Evolutionary conservation across 176 grass and related monocot species (phyloP).

Genomic region (Pontederia paniculata): DNA sequence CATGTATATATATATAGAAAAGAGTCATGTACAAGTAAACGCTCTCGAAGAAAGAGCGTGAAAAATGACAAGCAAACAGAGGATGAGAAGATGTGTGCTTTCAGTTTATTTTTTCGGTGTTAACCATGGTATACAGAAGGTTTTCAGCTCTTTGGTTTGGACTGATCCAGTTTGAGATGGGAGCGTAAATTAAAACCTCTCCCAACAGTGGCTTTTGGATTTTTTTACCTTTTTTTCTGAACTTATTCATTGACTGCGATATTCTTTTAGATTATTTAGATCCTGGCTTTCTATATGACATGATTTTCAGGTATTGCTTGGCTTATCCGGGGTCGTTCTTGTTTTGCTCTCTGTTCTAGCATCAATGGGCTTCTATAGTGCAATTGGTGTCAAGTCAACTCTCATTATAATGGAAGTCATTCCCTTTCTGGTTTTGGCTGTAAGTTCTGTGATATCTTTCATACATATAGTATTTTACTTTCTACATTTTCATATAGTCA

Average conservation of each 20-base stretch:
- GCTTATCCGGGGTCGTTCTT: conserved; percentile 75
- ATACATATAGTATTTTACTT: conserved; percentile 13
- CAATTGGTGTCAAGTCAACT: conserved; percentile 84
- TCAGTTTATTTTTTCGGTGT: too few relatives aligned
- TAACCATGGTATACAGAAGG: too few relatives aligned
- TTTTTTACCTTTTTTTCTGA: too few relatives aligned
- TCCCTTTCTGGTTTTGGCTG: conserved; percentile 92
- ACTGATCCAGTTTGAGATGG: too few relatives aligned
- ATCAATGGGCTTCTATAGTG: conserved; percentile 91
- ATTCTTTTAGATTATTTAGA: neutral
- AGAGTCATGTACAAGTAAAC: too few relatives aligned
- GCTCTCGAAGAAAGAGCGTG: too few relatives aligned
- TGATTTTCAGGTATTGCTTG: conserved; percentile 71
- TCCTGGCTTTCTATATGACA: conserved; percentile 15
- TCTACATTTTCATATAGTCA: neutral
- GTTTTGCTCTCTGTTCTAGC: conserved; percentile 93
- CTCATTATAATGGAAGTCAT: conserved; percentile 99
- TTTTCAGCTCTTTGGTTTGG: too few relatives aligned
- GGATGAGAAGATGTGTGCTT: too few relatives aligned
- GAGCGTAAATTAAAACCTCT: too few relatives aligned
- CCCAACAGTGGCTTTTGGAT: too few relatives aligned
- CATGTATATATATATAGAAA: too few relatives aligned
- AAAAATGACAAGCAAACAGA: too few relatives aligned
- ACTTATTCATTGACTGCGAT: neutral
- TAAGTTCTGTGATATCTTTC: conserved; percentile 46